A percentile compares a stretch with the other conserved stretches of the same genome.
These are phyloP conservation scores for Citrus trifoliata DNA, from an alignment of 345 rosid species.

Conservation along the genomic window DNA sequence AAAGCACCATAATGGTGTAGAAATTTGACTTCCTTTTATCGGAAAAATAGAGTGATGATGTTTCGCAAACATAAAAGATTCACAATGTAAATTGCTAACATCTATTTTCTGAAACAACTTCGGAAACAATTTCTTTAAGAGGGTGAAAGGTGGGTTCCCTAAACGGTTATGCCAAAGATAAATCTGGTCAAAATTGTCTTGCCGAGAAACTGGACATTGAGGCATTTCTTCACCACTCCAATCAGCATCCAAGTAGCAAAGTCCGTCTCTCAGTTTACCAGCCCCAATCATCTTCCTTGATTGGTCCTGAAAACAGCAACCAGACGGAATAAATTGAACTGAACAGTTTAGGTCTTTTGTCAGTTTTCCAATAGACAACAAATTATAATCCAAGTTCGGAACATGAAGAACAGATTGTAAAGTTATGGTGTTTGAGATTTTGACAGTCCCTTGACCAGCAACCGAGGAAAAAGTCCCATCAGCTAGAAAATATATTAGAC, in stretches of 20 bases:
- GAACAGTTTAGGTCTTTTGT: not conserved
- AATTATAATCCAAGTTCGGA: not conserved
- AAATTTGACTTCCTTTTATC: not conserved
- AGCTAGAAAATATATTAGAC: no score
- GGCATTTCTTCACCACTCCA: not conserved
- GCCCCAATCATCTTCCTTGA: not conserved
- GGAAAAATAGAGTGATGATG: not conserved
- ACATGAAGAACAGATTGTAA: not conserved
- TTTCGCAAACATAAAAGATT: not conserved
- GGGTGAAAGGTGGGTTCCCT: not conserved
- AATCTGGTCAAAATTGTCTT: not conserved
- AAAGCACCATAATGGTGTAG: no score
- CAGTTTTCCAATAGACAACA: not conserved
- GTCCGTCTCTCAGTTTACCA: not conserved
- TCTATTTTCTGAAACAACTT: not conserved
- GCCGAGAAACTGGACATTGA: not conserved
- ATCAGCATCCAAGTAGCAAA: not conserved
- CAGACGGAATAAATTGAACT: not conserved
- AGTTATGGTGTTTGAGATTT: not conserved
- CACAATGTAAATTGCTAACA: not conserved
- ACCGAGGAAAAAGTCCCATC: not conserved
- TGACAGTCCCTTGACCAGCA: not conserved
- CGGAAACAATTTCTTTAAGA: not conserved
- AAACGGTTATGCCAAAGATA: not conserved
- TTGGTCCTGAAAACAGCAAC: not conserved